Evolutionary conservation across 2,329 filamentous ascomycete species (phyloP), one percentile per base, ranked within the genome.

Genomic region (Aspergillus aculeatinus): DNA sequence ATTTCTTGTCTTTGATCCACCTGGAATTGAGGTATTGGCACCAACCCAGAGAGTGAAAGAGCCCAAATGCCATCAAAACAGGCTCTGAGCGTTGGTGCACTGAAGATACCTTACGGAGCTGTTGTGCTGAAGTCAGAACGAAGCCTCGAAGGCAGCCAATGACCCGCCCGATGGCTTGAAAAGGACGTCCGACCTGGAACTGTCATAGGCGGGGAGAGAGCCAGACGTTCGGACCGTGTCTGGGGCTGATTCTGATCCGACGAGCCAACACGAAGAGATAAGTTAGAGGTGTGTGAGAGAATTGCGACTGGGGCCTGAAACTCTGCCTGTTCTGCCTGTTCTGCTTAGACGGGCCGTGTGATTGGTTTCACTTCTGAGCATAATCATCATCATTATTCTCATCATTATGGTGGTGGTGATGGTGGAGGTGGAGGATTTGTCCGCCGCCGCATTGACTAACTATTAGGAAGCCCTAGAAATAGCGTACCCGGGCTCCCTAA

Each of bases 111-210:
- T 19, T 19, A 44, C 39, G 39, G 39, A 44, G 39, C 14, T 19
- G 6, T 19, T 44, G 6, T 19, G 39, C 39, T 44, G n/a, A 16
- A 19, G 39, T 19, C 19, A 50, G 27, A 51, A 58, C 39, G 56
- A 64, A 61, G 60, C 54, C 63, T 62, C 35, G 56, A 55, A 47
- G 62, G 60, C 62, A 62, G 47, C 63, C 58, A 64, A 64, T 64
- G 55, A 59, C 27, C 42, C 57, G n/a, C 50, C 33, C 21, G 47
- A 57, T 54, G 44, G 57, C 44, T 42, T 48, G 50, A 58, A 52
- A 48, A 27, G 44, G 48, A 58, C 58, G 53, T 52, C 52, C 33
- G 44, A 58, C 33, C 52, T 61, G 55, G 42, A 51, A 50, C 51
- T 48, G 42, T 31, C 47, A 51, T 57, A 58, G 60, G 61, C 57